phyloP scores from a whole-genome alignment of 2,329 filamentous ascomycete species.

The Dryadomyces quercus-mongolicae region DNA sequence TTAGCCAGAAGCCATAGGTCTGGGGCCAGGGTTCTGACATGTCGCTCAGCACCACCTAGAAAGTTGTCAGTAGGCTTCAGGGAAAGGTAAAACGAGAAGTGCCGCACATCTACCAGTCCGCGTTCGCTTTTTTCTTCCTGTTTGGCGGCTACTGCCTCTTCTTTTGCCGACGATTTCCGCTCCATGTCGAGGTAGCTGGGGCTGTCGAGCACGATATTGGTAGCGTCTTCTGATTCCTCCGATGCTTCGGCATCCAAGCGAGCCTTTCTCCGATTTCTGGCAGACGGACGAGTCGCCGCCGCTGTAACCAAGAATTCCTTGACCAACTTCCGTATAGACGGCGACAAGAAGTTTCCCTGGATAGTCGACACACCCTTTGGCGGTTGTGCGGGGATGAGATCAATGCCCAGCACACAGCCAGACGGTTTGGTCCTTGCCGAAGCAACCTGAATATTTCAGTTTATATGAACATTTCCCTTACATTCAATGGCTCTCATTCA shows the following conservation, averaged over 20 bases:
- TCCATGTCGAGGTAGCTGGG: constrained; percentile 58
- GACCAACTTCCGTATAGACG: constrained; percentile 61
- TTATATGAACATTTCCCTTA: background rate
- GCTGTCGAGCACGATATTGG: constrained; percentile 22
- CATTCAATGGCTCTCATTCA: too few species aligned
- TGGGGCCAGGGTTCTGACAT: constrained; percentile 97
- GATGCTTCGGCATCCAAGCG: too few species aligned
- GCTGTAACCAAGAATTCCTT: constrained; percentile 54
- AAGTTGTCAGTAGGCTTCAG: background rate
- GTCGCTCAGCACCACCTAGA: constrained; percentile 80
- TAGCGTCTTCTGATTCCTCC: constrained; percentile 7
- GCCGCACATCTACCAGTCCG: constrained; percentile 58
- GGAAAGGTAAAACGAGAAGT: background rate
- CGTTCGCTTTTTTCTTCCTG: constrained; percentile 29
- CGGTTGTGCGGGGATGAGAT: constrained; percentile 85
- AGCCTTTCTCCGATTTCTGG: background rate
- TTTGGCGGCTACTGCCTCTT: constrained; percentile 16
- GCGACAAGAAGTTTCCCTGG: constrained; percentile 83
- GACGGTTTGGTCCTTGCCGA: constrained; percentile 62
- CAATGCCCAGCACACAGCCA: constrained; percentile 79
- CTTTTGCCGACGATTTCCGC: constrained; percentile 23
- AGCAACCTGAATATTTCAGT: constrained; percentile 50
- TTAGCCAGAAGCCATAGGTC: constrained; percentile 66
- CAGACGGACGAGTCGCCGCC: background rate
- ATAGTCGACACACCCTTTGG: constrained; percentile 87